Evolutionary conservation across 2,329 filamentous ascomycete species (phyloP), one percentile per base, ranked within the genome.

Genomic region (Penicillium sp.): DNA sequence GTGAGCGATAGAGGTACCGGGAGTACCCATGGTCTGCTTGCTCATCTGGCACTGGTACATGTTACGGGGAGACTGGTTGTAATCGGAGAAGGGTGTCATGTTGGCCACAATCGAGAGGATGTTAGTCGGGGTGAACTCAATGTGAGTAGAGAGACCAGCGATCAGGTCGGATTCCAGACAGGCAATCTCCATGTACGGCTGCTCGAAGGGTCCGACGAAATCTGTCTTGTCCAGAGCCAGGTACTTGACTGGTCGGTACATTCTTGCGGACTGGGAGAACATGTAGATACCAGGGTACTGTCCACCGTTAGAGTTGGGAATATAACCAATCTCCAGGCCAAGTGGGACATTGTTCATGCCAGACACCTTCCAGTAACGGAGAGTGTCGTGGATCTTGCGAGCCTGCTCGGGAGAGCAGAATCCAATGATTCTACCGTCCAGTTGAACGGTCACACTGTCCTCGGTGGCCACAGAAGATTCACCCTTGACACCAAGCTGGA

Each of bases 31-130:
- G 0, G 93, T 93, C 79, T 99, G 95, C 75, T 99, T 99, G 79
- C 91, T 92, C 95, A 98, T 98, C 82, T 98, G 95, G 79, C 93
- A 97, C 74, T 96, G 91, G 74, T 98, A 99, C 93, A 98, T 98
- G 78, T 99, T 99, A 84, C 95, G 84, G 1, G 95, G 95, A 14
- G 93, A 97, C 76, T 99, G 95, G 78, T 99, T 99, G 79, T 96
- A 96, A 74, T 99, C 91, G 47, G 93, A 97, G 78, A 99, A 99
- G 3, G 95, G 95, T 0, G 95, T 99, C 89, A 97, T 96, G 78
- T 98, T 98, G 68, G 95, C 95, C 51, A 99, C 84, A 63, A 99
- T 98, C 8, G 93, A 98, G 26, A 99, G 85, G 64, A 99, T 98
- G 76, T 98, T 95, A 31, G 95, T 99, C 1, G 95, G 93, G 56